A percentile compares a stretch with the other conserved stretches of the same genome.
phyloP scores from a whole-genome alignment of 2,329 filamentous ascomycete genomes.

The Dactylonectria macrodidyma region DNA sequence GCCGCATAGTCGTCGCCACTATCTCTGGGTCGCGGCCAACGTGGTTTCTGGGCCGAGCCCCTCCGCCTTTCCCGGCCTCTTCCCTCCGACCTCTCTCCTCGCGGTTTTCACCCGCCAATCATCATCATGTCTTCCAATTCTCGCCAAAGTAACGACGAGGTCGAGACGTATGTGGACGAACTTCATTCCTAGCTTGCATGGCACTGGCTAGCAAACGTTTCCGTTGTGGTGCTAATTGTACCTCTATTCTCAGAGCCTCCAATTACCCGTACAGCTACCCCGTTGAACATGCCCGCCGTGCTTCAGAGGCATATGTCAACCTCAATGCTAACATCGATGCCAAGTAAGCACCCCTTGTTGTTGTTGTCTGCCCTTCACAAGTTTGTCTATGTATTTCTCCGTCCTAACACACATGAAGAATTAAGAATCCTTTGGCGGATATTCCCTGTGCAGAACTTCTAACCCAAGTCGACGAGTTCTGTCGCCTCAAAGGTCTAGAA shows the following conservation, averaged over 20 bases:
- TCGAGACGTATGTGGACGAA: conserved; percentile 44
- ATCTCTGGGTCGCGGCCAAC: conserved; percentile 11
- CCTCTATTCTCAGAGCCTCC: conserved; percentile 41
- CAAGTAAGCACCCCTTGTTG: conserved; percentile 53
- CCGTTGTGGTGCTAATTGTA: conserved; percentile 36
- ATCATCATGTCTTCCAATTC: conserved; percentile 32
- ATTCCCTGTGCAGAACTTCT: conserved; percentile 67
- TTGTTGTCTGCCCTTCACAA: not conserved
- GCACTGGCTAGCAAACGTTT: not conserved
- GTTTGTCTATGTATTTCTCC: not conserved
- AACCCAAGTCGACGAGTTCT: conserved; percentile 73
- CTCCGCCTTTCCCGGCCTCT: conserved; percentile 9
- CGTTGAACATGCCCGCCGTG: conserved; percentile 55
- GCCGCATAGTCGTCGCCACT: not conserved
- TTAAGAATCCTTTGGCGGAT: conserved; percentile 66
- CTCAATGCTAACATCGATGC: conserved; percentile 63
- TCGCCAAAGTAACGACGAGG: conserved; percentile 45
- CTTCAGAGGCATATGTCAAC: conserved; percentile 55
- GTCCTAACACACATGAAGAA: conserved; percentile 49
- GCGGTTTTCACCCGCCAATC: conserved; percentile 11
- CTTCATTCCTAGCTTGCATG: not conserved
- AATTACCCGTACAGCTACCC: conserved; percentile 50
- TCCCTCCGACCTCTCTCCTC: not conserved
- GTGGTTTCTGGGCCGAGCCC: conserved; percentile 13
- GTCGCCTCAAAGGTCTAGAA: conserved; percentile 69